These are phyloP conservation scores for Przewalskia tangutica DNA, from an alignment of 257 asterid genomes.

Conservation along the genomic window DNA sequence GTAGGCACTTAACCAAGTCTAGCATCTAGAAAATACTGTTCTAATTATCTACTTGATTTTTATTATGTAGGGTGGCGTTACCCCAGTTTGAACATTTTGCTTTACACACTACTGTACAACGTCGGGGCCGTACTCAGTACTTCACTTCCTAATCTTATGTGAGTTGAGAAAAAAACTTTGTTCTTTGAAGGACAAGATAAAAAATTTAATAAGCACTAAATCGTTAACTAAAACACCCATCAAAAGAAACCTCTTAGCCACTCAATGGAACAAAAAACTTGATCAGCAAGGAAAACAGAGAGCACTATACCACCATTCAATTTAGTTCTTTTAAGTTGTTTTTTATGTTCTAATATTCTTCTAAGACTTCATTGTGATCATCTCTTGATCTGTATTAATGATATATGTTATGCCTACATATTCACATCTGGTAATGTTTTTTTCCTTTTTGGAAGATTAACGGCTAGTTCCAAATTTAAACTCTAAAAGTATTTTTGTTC, in stretches of 20 bases:
- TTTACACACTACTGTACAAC: neutral
- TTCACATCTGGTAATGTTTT: neutral
- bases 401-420: neutral
- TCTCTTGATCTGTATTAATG: neutral
- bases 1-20: neutral
- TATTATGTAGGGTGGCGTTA: neutral
- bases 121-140: neutral
- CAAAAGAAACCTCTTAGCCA: neutral
- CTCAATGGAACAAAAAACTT: neutral
- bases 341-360: neutral
- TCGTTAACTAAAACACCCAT: neutral
- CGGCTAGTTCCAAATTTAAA: neutral
- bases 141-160: neutral
- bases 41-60: neutral
- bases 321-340: neutral
- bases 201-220: neutral
- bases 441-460: neutral
- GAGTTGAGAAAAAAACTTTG: neutral
- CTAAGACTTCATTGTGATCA: neutral
- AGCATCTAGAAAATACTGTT: neutral
- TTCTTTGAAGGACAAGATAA: neutral
- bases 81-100: neutral
- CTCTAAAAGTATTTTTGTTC: neutral
- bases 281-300: neutral
- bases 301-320: neutral